phyloP scores from a whole-genome alignment of 805 yeast species.

The Starmerella riodocensis region DNA sequence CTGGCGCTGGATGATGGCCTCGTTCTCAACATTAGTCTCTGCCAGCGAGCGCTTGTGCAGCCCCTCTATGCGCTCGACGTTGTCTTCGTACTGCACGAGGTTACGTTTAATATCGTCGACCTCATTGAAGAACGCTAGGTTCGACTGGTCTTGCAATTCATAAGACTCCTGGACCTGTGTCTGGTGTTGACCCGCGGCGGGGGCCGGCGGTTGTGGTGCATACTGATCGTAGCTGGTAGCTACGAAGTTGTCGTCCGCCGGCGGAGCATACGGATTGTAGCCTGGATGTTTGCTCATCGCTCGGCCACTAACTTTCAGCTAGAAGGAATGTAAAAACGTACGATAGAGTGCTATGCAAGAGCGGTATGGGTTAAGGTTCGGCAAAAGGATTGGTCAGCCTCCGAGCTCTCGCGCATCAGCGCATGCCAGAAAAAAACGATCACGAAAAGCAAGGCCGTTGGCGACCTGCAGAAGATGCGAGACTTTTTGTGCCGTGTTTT shows the following conservation, averaged over 20 bases:
- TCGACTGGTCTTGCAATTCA: constrained; percentile 26
- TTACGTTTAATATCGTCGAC: constrained; percentile 55
- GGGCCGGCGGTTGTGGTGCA: constrained; percentile 1
- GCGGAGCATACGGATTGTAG: constrained; percentile 17
- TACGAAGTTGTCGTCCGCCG: constrained; percentile 13
- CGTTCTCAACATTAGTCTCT: constrained; percentile 60
- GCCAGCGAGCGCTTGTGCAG: constrained; percentile 58
- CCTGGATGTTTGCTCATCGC: constrained; percentile 10
- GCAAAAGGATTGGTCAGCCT: too few species aligned
- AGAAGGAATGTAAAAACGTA: background rate
- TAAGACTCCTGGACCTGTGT: constrained; percentile 15
- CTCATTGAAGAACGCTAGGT: constrained; percentile 54
- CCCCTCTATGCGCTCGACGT: constrained; percentile 55
- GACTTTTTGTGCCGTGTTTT: too few species aligned
- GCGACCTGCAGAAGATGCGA: too few species aligned
- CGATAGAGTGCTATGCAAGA: too few species aligned
- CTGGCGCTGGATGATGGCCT: constrained; percentile 55
- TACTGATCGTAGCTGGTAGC: constrained; percentile 18
- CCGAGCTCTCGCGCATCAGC: too few species aligned
- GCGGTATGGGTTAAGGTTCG: too few species aligned
- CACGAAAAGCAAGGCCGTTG: too few species aligned
- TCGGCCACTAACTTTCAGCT: background rate
- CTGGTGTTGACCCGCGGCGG: background rate
- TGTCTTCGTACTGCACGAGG: constrained; percentile 54
- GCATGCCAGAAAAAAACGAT: too few species aligned